These are phyloP conservation scores for Aspergillus costaricaensis DNA, from an alignment of 2,329 filamentous ascomycete species.

Conservation along the genomic window DNA sequence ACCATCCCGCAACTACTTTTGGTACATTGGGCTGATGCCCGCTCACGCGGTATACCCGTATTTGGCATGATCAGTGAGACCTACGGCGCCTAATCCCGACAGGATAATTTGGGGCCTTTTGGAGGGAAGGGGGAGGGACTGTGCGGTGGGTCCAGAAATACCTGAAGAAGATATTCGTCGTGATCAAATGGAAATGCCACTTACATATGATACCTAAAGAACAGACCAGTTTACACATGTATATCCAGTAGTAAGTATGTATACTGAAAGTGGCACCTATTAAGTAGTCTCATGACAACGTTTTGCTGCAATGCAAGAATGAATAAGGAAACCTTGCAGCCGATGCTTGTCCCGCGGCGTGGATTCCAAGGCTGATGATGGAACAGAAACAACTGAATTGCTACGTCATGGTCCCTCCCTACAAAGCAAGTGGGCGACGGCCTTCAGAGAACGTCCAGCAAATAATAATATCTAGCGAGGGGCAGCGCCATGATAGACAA, in stretches of 20 bases:
- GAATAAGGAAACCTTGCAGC: neutral
- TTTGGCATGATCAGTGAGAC: neutral
- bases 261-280: too few relatives aligned
- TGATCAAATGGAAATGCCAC: neutral
- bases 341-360: neutral
- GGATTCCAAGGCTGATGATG: neutral
- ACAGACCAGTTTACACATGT: neutral
- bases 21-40: too few relatives aligned
- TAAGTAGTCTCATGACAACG: slow-evolving; percentile 3
- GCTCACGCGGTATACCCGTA: neutral
- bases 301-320: neutral
- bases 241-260: neutral
- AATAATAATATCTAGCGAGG: too few relatives aligned
- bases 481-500: neutral
- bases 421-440: neutral
- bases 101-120: slow-evolving; percentile 7
- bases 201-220: neutral
- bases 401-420: neutral
- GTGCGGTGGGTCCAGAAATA: neutral
- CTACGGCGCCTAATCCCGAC: neutral
- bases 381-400: neutral
- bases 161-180: neutral
- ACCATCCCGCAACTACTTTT: neutral
- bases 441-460: too few relatives aligned
- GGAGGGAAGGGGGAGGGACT: neutral